Evolutionary conservation across 176 grass and related monocot species (phyloP).

Genomic region (Hsuehochloa calcarea): DNA sequence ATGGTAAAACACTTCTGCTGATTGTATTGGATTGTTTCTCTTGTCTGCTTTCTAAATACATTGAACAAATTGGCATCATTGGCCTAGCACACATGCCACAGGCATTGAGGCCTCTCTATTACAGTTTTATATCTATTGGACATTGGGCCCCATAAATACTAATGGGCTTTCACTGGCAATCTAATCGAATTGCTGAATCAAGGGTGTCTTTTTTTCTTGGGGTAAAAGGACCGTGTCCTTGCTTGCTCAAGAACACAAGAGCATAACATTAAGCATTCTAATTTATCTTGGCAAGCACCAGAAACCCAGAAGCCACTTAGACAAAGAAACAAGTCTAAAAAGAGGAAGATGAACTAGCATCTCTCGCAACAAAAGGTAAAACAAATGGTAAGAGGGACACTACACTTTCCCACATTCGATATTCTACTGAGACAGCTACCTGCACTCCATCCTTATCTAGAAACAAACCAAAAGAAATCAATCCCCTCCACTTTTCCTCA

Average conservation of each 20-base stretch:
- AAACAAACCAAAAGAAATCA: neutral
- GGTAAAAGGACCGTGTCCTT: neutral
- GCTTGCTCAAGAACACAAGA: neutral
- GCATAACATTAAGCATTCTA: neutral
- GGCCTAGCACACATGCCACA: neutral
- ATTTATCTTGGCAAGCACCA: neutral
- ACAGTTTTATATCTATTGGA: neutral
- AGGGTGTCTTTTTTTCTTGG: neutral
- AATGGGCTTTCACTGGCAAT: neutral
- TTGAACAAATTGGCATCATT: neutral
- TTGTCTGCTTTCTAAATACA: neutral
- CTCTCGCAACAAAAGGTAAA: conserved; percentile 2
- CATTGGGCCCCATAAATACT: neutral
- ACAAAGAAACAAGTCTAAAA: neutral
- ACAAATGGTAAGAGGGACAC: neutral
- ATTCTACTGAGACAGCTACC: conserved; percentile 22
- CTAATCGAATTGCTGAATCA: neutral
- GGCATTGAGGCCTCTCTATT: neutral
- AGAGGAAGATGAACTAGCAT: conserved; percentile 20
- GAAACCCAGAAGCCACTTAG: neutral
- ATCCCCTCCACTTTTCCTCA: neutral
- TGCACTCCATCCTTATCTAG: conserved; percentile 41
- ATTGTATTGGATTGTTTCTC: neutral
- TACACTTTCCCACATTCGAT: conserved; percentile 12
- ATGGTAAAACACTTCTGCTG: neutral